phyloP scores from a whole-genome alignment of 179 eudicot genomes.

The Gypsophila paniculata region DNA sequence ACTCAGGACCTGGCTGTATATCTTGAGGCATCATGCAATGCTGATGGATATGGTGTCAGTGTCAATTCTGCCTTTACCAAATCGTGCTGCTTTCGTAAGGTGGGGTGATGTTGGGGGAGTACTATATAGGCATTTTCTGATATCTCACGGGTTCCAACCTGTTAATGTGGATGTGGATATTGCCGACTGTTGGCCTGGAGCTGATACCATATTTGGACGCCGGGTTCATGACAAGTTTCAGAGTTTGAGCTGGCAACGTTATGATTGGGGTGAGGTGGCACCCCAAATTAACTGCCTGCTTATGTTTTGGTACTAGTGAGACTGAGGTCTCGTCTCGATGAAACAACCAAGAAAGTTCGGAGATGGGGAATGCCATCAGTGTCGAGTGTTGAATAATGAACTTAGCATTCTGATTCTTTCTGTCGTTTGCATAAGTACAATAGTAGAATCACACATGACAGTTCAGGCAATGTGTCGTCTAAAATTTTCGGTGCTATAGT shows the following conservation, averaged over 20 bases:
- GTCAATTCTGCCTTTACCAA: too few species aligned
- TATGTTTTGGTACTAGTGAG: background rate
- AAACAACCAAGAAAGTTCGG: background rate
- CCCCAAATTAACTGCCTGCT: background rate
- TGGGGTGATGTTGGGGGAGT: background rate
- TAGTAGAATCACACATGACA: too few species aligned
- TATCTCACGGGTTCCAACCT: background rate
- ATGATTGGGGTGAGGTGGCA: background rate
- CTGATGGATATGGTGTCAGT: background rate
- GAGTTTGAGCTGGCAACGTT: background rate
- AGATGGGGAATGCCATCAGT: background rate
- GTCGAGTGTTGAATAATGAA: too few species aligned
- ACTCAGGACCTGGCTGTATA: too few species aligned
- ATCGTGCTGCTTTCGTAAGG: background rate
- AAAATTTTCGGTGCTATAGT: too few species aligned
- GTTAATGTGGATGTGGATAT: background rate
- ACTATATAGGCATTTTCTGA: background rate
- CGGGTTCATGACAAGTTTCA: background rate
- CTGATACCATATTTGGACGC: background rate
- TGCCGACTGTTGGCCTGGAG: slow-evolving; percentile 2
- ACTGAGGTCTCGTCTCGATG: too few species aligned
- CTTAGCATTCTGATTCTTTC: background rate
- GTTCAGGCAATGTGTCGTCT: too few species aligned
- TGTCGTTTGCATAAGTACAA: background rate
- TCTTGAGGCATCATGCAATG: background rate